phyloP scores from a whole-genome alignment of 192 early-diverging fungal species.

The Mortierella alpina region DNA sequence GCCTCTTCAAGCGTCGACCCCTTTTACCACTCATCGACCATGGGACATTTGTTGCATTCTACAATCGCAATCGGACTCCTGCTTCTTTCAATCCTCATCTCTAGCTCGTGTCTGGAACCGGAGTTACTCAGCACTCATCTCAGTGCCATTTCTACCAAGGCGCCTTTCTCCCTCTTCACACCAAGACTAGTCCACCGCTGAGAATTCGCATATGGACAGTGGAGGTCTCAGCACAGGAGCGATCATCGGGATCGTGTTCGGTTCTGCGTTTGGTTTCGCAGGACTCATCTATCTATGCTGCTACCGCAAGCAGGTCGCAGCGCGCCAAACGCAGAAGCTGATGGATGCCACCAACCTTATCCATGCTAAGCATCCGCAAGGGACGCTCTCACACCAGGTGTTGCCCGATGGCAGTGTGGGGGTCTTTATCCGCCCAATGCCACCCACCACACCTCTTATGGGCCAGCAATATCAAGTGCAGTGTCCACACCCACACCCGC shows the following conservation, averaged over 20 bases:
- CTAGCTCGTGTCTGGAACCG: too few species aligned
- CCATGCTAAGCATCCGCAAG: slow-evolving; percentile 23
- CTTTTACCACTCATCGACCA: too few species aligned
- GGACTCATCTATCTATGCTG: slow-evolving; percentile 4
- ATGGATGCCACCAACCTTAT: slow-evolving; percentile 25
- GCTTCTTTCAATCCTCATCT: too few species aligned
- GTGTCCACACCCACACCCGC: neutral
- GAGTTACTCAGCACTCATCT: too few species aligned
- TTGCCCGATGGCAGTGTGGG: slow-evolving; percentile 16
- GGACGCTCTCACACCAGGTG: neutral
- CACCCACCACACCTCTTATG: neutral
- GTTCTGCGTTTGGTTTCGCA: neutral
- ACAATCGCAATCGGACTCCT: too few species aligned
- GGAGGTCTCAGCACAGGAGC: neutral
- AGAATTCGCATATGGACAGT: too few species aligned
- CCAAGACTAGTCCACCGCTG: too few species aligned
- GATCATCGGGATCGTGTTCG: slow-evolving; percentile 7
- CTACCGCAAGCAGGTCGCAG: slow-evolving; percentile 2
- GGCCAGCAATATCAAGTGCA: neutral
- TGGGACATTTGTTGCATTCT: too few species aligned
- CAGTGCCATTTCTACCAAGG: too few species aligned
- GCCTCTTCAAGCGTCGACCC: too few species aligned
- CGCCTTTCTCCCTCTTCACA: too few species aligned
- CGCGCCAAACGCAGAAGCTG: slow-evolving; percentile 15
- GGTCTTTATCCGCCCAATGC: slow-evolving; percentile 12